phyloP scores from a whole-genome alignment of 2,329 filamentous ascomycete genomes.

The Alternaria panax region DNA sequence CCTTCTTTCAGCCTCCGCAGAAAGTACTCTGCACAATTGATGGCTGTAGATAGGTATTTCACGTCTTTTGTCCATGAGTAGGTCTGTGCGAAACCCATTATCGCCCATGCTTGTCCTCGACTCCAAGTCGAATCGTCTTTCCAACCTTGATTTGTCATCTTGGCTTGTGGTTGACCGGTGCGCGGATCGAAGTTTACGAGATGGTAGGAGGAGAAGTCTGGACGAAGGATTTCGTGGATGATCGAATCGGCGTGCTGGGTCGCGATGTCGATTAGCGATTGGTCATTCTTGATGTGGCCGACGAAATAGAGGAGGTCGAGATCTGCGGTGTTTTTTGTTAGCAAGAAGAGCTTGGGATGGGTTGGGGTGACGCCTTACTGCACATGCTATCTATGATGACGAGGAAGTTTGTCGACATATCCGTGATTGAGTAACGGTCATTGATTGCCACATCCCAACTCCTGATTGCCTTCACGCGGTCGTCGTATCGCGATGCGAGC shows the following conservation, averaged over 20 bases:
- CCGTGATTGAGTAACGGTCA: conserved; percentile 47
- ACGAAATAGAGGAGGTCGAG: conserved; percentile 52
- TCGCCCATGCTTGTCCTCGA: conserved; percentile 60
- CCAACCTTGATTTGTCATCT: conserved; percentile 60
- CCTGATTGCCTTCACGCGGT: conserved; percentile 54
- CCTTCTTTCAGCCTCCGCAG: conserved; percentile 50
- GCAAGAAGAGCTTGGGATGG: neutral
- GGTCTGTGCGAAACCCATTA: conserved; percentile 57
- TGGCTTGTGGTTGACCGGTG: conserved; percentile 54
- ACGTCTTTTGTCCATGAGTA: conserved; percentile 57
- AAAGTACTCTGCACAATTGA: conserved; percentile 58
- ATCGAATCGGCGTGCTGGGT: conserved; percentile 50
- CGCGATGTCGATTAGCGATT: conserved; percentile 46
- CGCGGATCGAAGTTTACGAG: conserved; percentile 57
- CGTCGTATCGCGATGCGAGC: conserved; percentile 54
- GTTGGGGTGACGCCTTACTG: conserved; percentile 28
- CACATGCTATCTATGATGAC: conserved; percentile 57
- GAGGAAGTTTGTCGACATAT: conserved; percentile 48
- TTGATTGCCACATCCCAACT: conserved; percentile 58
- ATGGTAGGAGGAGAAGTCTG: conserved; percentile 51
- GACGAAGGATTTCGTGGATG: conserved; percentile 45
- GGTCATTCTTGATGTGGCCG: conserved; percentile 39
- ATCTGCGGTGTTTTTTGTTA: conserved; percentile 27
- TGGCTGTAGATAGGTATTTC: conserved; percentile 55
- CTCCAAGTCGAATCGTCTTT: conserved; percentile 56